A percentile compares a stretch with the other conserved stretches of the same genome.
Conservation (phyloP, 495 filamentous ascomycete species). For the Niebla homalea region DNA sequence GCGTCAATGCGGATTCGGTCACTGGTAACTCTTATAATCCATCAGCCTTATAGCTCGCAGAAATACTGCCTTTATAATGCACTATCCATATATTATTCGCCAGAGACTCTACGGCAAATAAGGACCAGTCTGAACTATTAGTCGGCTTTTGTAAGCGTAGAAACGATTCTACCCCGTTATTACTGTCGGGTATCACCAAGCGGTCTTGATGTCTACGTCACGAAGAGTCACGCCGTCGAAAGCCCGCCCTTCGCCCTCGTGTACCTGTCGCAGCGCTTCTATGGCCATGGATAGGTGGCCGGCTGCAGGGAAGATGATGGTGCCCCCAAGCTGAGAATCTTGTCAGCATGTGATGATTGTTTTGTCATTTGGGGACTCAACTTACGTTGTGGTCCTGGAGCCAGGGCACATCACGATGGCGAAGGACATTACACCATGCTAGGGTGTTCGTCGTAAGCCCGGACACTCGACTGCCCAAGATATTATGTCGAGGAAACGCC, state of each 20-base stretch:
- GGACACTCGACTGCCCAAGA: conserved; percentile 34
- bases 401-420: conserved; percentile 35
- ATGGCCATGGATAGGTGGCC: no score
- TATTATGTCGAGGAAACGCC: conserved; percentile 28
- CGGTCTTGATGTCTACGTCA: no score
- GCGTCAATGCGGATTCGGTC: no score
- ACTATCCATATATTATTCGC: background rate
- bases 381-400: conserved; percentile 27
- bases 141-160: background rate
- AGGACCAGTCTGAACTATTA: background rate
- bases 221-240: no score
- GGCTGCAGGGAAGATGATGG: no score
- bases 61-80: background rate
- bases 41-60: background rate
- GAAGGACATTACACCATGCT: conserved; percentile 38
- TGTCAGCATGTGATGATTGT: no score
- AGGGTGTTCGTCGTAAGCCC: conserved; percentile 17
- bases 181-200: no score
- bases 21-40: no score
- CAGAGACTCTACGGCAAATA: background rate
- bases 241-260: no score
- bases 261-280: no score
- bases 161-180: background rate
- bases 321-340: no score
- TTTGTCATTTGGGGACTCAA: no score